phyloP scores from a whole-genome alignment of 2,329 filamentous ascomycete genomes.

The Nemania diffusa region DNA sequence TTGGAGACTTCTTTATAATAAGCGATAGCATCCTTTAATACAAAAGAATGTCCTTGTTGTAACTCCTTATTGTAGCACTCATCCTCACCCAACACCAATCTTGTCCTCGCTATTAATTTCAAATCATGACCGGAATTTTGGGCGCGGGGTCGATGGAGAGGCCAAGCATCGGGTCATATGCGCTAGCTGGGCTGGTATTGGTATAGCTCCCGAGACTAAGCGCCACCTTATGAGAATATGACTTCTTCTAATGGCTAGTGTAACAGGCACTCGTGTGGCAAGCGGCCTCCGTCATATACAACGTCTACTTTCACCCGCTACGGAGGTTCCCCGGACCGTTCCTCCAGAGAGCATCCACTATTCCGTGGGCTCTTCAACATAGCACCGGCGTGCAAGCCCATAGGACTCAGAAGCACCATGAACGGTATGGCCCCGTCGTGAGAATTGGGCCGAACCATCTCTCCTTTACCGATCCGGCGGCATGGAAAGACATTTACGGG shows the following conservation, averaged over 20 bases:
- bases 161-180: conserved; percentile 36
- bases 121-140: conserved; percentile 18
- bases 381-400: conserved; percentile 39
- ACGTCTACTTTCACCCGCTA: conserved; percentile 47
- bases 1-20: conserved; percentile 7
- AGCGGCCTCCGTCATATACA: conserved; percentile 41
- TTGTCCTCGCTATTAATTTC: neutral
- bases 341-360: conserved; percentile 37
- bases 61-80: neutral
- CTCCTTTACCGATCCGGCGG: conserved; percentile 46
- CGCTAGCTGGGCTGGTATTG: conserved; percentile 31
- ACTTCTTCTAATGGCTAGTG: conserved; percentile 6
- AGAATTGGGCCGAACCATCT: conserved; percentile 45
- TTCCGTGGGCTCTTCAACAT: conserved; percentile 44
- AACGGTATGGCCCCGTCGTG: conserved; percentile 38
- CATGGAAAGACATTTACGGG: conserved; percentile 51
- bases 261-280: conserved; percentile 40
- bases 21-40: neutral
- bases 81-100: neutral
- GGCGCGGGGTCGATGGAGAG: conserved; percentile 25
- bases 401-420: conserved; percentile 43
- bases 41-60: neutral
- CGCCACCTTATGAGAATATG: neutral
- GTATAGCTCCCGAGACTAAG: conserved; percentile 29
- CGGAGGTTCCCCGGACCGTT: conserved; percentile 44